Base-by-base conservation (phyloP, 2,329 filamentous ascomycete genomes). In the Lachnellula hyalina region DNA sequence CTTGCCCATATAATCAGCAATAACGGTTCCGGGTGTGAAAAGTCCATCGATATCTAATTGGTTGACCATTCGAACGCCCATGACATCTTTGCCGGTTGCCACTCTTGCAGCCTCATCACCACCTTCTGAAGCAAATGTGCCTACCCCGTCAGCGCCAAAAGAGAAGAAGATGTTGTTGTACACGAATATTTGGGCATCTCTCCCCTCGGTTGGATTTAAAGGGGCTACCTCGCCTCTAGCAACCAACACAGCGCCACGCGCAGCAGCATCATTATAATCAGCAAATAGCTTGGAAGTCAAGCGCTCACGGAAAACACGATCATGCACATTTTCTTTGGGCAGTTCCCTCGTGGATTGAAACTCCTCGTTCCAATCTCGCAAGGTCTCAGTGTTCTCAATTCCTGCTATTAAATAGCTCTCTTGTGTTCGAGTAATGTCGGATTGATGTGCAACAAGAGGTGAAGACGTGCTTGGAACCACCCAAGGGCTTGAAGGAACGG, bases 141-240 rank as follows among this genome's bases (percentile, higher is more conserved):
- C 93, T 46, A 97, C 94, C 51, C 94, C 95, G 71, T 99, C 94
- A 45, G 94, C 93, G 59, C 94, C 94, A 65, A 96, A 97, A 0
- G 94, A 97, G 77, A 96, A 99, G 77, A 99, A 99, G 63, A 99
- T 91, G 74, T 99, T 99, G 79, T 97, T 97, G 78, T 97, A 96
- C 23, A 99, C 93, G 67, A 96, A 99, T 62, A 99, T 99, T 71
- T 99, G 94, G 4, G 94, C 94, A 71, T 99, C 93, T 63, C 81
- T 84, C 60, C 81, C 85, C 74, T 99, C 94, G 0, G 93, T 97
- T 6, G 94, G 95, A 75, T 99, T 99, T 52, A 99, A 75, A 6
- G 94, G 90, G 19, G 91, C 86, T 60, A 99, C 88, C 71, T 99
- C 94, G 52, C 94, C 94, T 54, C 90, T 83, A 23, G 92, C 93